Evolutionary conservation across 2,329 filamentous ascomycete genomes (phyloP), one percentile per base, ranked within the genome.

Genomic region (Gyromitra esculenta): DNA sequence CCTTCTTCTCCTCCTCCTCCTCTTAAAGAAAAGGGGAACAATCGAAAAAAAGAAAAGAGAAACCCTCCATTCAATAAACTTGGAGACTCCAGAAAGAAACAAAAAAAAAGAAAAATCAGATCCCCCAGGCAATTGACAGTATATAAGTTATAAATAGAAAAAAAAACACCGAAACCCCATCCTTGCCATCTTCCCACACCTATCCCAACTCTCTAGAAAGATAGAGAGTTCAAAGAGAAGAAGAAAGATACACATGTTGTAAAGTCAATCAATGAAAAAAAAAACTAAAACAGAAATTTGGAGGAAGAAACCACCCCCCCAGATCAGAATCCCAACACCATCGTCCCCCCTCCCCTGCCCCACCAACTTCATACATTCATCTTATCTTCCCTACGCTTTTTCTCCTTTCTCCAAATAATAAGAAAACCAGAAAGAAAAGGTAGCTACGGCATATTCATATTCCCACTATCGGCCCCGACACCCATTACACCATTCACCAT

Each of bases 151-250:
- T 31, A 31, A 31, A 31, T 21, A 21, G n/a, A 50, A 48, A 48
- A 69, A 59, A 48, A 63, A 69, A 69, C 66, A 69, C 66, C 66
- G 60, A 50, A 69, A 69, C 66, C 65, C 66, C 65, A 59, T 68
- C 64, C 64, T 35, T 31, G 13, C 25, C 64, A 67, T 67, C 50
- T 45, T 15, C 21, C 52, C 21, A 37, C 15, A 60, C 56, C 56
- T 56, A 37, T 37, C 37, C 57, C 57, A 62, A 43, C 18, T 35
- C 52, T 54, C 54, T 15, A 37, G 43, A 39, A 18, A 50, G 35
- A 60, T 25, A 37, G 35, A 56, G 54, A 60, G 35, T 39, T 15
- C 59, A 60, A 59, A 5, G 43, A 15, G 13, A 68, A 50, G 52
- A 48, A n/a, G 25, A 59, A 60, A 31, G 39, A 50, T 60, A 60